A percentile compares a stretch with the other conserved stretches of the same genome.
These are phyloP conservation scores for Plasmodium cynomolgi DNA, from an alignment of 169 alveolate species.

Conservation along the genomic window DNA sequence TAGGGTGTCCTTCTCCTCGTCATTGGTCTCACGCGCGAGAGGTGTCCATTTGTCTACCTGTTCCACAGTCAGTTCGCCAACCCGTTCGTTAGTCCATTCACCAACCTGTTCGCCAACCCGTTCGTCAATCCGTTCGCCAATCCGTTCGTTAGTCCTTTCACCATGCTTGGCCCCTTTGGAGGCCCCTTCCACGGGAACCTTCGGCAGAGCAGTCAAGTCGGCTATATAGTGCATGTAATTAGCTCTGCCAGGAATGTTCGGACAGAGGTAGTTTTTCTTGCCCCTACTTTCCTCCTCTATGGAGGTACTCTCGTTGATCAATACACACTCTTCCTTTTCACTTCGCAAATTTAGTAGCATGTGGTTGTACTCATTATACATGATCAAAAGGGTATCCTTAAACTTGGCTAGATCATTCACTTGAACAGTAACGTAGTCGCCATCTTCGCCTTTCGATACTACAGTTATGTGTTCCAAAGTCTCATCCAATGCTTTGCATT, in stretches of 20 bases:
- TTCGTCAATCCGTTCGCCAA: too few species aligned
- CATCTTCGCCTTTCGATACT: not conserved
- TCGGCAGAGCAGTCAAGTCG: slow-evolving; percentile 50
- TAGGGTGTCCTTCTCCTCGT: not conserved
- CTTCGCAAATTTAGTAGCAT: not conserved
- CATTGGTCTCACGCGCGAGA: not conserved
- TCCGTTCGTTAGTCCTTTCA: not conserved
- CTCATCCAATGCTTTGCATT: not conserved
- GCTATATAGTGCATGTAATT: slow-evolving; percentile 79
- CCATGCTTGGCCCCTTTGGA: not conserved
- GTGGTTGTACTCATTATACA: slow-evolving; percentile 25
- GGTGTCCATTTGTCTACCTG: not conserved
- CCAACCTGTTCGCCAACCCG: too few species aligned
- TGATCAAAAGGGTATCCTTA: slow-evolving; percentile 4
- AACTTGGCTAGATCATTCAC: slow-evolving; percentile 6
- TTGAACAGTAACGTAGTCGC: not conserved
- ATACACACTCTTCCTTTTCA: not conserved
- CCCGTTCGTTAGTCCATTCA: not conserved
- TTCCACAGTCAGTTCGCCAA: not conserved
- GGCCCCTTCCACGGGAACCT: not conserved
- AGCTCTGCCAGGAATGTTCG: slow-evolving; percentile 84
- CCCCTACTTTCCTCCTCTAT: not conserved
- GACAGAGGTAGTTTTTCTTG: slow-evolving; percentile 64
- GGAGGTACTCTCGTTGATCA: not conserved
- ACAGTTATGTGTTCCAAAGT: not conserved